Percentiles rank a stretch among this genome's conserved stretches.
These are phyloP conservation scores for Lachancea thermotolerans DNA, from an alignment of 805 yeast genomes.

Conservation along the genomic window DNA sequence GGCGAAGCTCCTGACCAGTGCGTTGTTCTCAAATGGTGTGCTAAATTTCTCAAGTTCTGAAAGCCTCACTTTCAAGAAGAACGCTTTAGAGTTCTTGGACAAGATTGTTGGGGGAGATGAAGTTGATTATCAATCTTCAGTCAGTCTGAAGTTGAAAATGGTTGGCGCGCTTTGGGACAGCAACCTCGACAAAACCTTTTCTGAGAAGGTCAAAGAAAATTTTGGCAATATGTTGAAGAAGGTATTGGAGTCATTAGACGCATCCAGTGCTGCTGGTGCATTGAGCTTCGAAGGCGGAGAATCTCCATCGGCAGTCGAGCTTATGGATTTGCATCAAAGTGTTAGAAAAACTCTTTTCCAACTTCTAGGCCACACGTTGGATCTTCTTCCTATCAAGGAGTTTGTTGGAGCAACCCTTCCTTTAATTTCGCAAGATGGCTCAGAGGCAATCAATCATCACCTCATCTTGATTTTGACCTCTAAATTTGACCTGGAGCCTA, in stretches of 20 bases:
- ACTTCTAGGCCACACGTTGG: slow-evolving; percentile 50
- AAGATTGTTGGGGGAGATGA: slow-evolving; percentile 39
- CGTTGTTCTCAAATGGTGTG: slow-evolving; percentile 58
- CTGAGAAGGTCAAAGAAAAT: slow-evolving; percentile 16
- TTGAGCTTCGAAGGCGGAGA: slow-evolving; percentile 11
- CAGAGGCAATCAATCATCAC: slow-evolving; percentile 50
- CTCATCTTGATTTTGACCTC: slow-evolving; percentile 54
- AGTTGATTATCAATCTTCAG: slow-evolving; percentile 20
- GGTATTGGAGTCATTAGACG: slow-evolving; percentile 17
- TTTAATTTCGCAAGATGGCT: slow-evolving; percentile 25
- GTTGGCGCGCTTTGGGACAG: slow-evolving; percentile 44
- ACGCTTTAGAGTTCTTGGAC: slow-evolving; percentile 51
- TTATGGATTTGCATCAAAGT: slow-evolving; percentile 20
- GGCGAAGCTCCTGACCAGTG: slow-evolving; percentile 40
- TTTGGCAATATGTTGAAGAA: slow-evolving; percentile 24
- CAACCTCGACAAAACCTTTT: slow-evolving; percentile 12
- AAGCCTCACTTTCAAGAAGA: slow-evolving; percentile 41
- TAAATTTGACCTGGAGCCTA: slow-evolving; percentile 64
- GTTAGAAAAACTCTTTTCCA: slow-evolving; percentile 39
- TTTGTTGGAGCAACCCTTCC: slow-evolving; percentile 59
- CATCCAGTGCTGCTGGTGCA: slow-evolving; percentile 1
- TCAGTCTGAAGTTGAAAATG: slow-evolving; percentile 46
- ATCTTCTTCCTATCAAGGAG: slow-evolving; percentile 65
- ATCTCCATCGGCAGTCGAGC: slow-evolving; percentile 16
- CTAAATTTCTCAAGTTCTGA: slow-evolving; percentile 45